phyloP scores from a whole-genome alignment of 2,329 filamentous ascomycete genomes.

The Ceratocystis colombiana region DNA sequence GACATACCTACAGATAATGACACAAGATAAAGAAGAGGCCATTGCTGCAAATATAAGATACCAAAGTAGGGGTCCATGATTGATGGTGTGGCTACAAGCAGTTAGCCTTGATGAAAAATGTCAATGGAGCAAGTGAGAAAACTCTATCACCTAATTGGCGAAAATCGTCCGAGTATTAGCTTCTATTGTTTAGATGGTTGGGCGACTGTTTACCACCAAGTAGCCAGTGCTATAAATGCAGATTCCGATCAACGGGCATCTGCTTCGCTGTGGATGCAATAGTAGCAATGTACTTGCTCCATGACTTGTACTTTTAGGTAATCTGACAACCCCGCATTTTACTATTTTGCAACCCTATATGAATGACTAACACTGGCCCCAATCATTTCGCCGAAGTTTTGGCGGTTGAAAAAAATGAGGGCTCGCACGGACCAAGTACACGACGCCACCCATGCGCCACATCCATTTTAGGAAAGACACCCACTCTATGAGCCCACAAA shows the following conservation, averaged over 20 bases:
- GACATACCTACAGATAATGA: background rate
- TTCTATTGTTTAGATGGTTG: background rate
- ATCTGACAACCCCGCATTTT: slow-evolving; percentile 1
- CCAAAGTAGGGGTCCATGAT: background rate
- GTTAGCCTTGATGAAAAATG: background rate
- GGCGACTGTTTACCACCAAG: background rate
- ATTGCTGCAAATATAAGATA: background rate
- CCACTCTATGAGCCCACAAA: slow-evolving; percentile 39
- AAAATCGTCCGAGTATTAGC: background rate
- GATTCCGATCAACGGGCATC: no score
- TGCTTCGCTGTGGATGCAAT: background rate
- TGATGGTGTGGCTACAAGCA: background rate
- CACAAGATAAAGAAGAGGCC: background rate
- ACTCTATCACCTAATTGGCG: background rate
- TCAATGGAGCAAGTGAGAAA: background rate
- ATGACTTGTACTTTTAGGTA: background rate
- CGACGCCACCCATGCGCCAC: slow-evolving; percentile 27
- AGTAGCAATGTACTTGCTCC: background rate
- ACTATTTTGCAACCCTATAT: slow-evolving; percentile 10
- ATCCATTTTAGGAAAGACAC: slow-evolving; percentile 32
- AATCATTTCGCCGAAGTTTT: slow-evolving; percentile 13
- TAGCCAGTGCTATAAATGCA: background rate
- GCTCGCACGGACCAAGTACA: slow-evolving; percentile 25
- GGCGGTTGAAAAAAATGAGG: slow-evolving; percentile 22
- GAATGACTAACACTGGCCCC: slow-evolving; percentile 9